Percentiles rank a stretch among this genome's conserved stretches.
Evolutionary conservation across 2,329 filamentous ascomycete genomes (phyloP).

Genomic region (Knoxdaviesia proteae): DNA sequence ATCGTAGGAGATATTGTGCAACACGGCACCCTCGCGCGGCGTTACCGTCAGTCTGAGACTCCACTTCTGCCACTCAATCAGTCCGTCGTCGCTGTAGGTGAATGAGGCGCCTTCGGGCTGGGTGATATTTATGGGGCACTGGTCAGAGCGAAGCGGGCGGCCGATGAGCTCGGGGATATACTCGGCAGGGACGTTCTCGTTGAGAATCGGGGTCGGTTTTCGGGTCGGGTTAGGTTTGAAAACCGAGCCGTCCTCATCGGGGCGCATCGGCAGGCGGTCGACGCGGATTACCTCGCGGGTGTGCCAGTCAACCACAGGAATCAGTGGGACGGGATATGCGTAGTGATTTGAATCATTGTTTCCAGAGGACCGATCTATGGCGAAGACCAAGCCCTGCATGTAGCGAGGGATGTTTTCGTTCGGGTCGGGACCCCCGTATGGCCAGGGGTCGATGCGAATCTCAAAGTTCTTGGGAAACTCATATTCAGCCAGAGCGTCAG

Average conservation of each 20-base stretch:
- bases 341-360: slow-evolving; percentile 41
- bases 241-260: slow-evolving; percentile 19
- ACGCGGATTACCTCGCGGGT: slow-evolving; percentile 34
- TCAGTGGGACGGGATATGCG: slow-evolving; percentile 36
- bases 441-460: slow-evolving; percentile 37
- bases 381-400: slow-evolving; percentile 30
- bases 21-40: slow-evolving; percentile 45
- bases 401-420: slow-evolving; percentile 18
- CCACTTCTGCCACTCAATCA: slow-evolving; percentile 47
- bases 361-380: slow-evolving; percentile 18
- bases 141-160: slow-evolving; percentile 22
- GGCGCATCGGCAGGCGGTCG: slow-evolving; percentile 31
- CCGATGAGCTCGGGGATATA: slow-evolving; percentile 30
- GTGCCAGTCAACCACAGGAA: slow-evolving; percentile 35
- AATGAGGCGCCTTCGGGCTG: slow-evolving; percentile 53
- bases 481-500: slow-evolving; percentile 24
- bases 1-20: slow-evolving; percentile 51
- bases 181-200: slow-evolving; percentile 18
- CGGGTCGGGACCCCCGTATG: slow-evolving; percentile 32
- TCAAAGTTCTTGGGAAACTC: slow-evolving; percentile 19
- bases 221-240: slow-evolving; percentile 1
- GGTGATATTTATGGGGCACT: slow-evolving; percentile 52
- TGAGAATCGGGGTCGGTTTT: slow-evolving; percentile 23
- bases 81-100: slow-evolving; percentile 24
- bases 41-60: slow-evolving; percentile 49